Evolutionary conservation across 257 asterid genomes (phyloP).

Genomic region (Solanum ossicruentum): DNA sequence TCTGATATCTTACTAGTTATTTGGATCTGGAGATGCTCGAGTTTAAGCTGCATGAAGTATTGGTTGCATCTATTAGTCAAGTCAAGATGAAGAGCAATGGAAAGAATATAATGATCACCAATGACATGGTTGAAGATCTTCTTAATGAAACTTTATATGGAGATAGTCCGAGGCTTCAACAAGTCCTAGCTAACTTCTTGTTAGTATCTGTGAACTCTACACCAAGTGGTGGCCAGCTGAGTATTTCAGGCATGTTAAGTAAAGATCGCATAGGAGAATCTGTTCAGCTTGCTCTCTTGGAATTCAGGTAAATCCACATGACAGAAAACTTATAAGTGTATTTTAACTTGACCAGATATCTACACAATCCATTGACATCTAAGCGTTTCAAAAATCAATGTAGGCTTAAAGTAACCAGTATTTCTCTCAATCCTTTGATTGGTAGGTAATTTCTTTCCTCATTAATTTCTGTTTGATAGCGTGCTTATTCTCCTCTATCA

Average conservation of each 20-base stretch:
- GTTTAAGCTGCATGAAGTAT: conserved; percentile 64
- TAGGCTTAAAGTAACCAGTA: not conserved
- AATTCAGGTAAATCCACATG: conserved; percentile 43
- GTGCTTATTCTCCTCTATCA: not conserved
- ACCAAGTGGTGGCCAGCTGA: conserved; percentile 66
- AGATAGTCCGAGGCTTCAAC: conserved; percentile 85
- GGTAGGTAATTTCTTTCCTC: not conserved
- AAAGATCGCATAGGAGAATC: conserved; percentile 66
- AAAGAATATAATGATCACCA: conserved; percentile 54
- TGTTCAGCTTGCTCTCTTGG: conserved; percentile 76
- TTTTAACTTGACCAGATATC: not conserved
- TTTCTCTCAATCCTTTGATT: not conserved
- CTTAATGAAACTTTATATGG: conserved; percentile 59
- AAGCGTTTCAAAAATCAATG: not conserved
- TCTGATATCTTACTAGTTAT: conserved; percentile 27
- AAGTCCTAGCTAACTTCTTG: conserved; percentile 68
- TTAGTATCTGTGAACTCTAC: conserved; percentile 42
- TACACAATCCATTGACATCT: not conserved
- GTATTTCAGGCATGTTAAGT: conserved; percentile 36
- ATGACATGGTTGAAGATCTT: conserved; percentile 36
- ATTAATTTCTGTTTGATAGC: not conserved
- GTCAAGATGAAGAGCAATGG: conserved; percentile 73
- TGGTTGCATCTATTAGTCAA: conserved; percentile 80
- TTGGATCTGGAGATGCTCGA: conserved; percentile 92
- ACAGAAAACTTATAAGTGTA: not conserved